Evolutionary conservation across 176 grass and related monocot species (phyloP).

Genomic region (Rhynchospora pubera): DNA sequence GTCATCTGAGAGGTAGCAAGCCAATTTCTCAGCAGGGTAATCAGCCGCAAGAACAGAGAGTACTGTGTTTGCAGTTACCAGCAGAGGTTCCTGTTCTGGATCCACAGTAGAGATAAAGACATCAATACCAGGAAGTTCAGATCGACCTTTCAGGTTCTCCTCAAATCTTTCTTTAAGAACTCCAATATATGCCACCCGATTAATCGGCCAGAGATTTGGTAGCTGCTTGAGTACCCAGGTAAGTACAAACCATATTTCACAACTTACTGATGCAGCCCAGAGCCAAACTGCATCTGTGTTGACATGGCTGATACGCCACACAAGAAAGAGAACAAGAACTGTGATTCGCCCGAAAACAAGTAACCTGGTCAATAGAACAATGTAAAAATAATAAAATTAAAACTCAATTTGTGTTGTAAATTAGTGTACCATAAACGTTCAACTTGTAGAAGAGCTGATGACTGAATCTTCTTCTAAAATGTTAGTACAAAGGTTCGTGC

Average conservation of each 20-base stretch:
- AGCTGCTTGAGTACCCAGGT: constrained; percentile 76
- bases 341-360: too few species aligned
- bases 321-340: too few species aligned
- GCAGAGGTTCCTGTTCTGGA: constrained; percentile 64
- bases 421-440: too few species aligned
- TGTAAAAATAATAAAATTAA: too few species aligned
- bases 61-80: constrained; percentile 73
- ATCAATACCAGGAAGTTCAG: constrained; percentile 51
- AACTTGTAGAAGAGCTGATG: too few species aligned
- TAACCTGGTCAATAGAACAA: too few species aligned
- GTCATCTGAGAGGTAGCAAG: constrained; percentile 88
- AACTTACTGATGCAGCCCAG: constrained; percentile 67
- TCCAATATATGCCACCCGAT: constrained; percentile 51
- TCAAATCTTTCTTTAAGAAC: constrained; percentile 55
- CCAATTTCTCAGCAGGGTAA: constrained; percentile 57
- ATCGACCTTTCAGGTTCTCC: constrained; percentile 41
- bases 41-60: constrained; percentile 88
- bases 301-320: constrained; percentile 53
- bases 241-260: constrained; percentile 87
- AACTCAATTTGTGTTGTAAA: too few species aligned
- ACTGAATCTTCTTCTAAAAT: too few species aligned
- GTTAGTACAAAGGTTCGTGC: too few species aligned
- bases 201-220: constrained; percentile 59
- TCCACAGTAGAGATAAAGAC: constrained; percentile 82
- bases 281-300: constrained; percentile 80